These are phyloP conservation scores for Sphaerulina vaccinii DNA, from an alignment of 2,329 filamentous ascomycete genomes.

Conservation along the genomic window DNA sequence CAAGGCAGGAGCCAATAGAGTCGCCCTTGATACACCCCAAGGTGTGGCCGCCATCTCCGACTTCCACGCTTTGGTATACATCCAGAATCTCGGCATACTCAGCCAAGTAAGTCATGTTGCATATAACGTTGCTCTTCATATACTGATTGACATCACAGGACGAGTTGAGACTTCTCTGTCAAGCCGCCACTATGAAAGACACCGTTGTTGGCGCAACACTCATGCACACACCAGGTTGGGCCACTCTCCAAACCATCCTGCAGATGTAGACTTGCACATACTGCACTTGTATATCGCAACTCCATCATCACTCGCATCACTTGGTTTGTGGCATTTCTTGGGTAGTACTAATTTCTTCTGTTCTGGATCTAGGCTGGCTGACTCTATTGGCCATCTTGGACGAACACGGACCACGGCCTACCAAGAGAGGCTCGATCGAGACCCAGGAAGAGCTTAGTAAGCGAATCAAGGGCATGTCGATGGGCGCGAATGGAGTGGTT, in stretches of 20 bases:
- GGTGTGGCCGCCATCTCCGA: constrained; percentile 75
- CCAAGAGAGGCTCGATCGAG: constrained; percentile 42
- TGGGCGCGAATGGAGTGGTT: not conserved
- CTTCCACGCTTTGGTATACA: constrained; percentile 89
- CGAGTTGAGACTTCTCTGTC: constrained; percentile 81
- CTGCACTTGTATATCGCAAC: constrained; percentile 12
- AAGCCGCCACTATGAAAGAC: constrained; percentile 78
- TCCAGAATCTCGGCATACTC: constrained; percentile 76
- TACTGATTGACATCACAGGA: constrained; percentile 58
- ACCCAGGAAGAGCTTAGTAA: constrained; percentile 31
- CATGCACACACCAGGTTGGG: constrained; percentile 86
- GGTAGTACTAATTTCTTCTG: constrained; percentile 26
- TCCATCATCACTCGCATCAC: constrained; percentile 1
- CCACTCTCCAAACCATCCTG: constrained; percentile 89
- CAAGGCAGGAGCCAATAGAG: constrained; percentile 54
- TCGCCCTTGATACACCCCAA: constrained; percentile 57
- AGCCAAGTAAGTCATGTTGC: constrained; percentile 64
- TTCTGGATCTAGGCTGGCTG: constrained; percentile 35
- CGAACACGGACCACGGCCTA: constrained; percentile 82
- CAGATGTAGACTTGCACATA: constrained; percentile 35
- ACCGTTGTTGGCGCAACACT: constrained; percentile 78
- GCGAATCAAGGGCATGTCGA: constrained; percentile 28
- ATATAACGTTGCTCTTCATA: not conserved
- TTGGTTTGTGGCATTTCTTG: constrained; percentile 9
- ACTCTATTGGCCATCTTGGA: constrained; percentile 81